Conservation (phyloP, 306 rosid species). For the Fagus sylvatica region DNA sequence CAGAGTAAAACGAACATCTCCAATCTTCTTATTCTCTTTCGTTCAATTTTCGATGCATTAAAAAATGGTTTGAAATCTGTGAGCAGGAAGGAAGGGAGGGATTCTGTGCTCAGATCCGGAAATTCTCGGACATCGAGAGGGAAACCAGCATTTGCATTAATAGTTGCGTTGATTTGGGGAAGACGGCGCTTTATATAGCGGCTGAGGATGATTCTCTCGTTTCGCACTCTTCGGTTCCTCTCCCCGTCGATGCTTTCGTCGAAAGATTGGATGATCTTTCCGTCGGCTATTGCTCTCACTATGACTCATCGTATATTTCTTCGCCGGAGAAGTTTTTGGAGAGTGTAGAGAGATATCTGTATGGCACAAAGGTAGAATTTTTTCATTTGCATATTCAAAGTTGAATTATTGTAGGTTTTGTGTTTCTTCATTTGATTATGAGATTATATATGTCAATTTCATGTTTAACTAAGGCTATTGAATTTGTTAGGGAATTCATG, state of each 20-base stretch:
- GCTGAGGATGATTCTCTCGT: slow-evolving; percentile 96
- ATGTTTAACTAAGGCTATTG: background rate
- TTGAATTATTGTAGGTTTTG: background rate
- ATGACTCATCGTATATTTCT: slow-evolving; percentile 51
- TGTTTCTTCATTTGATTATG: background rate
- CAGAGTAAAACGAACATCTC: no score
- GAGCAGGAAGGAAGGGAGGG: slow-evolving; percentile 81
- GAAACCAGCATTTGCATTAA: slow-evolving; percentile 82
- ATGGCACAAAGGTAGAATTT: slow-evolving; percentile 56
- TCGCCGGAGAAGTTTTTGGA: slow-evolving; percentile 73
- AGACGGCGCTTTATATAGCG: slow-evolving; percentile 73
- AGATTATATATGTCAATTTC: background rate
- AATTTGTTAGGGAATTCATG: background rate
- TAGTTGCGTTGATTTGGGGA: slow-evolving; percentile 78
- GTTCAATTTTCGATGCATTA: no score
- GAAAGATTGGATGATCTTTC: slow-evolving; percentile 77
- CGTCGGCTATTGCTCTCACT: slow-evolving; percentile 73
- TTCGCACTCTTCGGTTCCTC: slow-evolving; percentile 94
- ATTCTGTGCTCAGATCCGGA: slow-evolving; percentile 69
- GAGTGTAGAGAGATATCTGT: slow-evolving; percentile 76
- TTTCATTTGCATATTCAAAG: slow-evolving; percentile 3
- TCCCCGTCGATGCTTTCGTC: slow-evolving; percentile 80
- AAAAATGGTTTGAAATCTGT: no score
- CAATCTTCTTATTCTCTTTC: no score
- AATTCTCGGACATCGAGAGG: slow-evolving; percentile 66